These are phyloP conservation scores for Saccharata proteae DNA, from an alignment of 2,329 filamentous ascomycete genomes.

Conservation along the genomic window DNA sequence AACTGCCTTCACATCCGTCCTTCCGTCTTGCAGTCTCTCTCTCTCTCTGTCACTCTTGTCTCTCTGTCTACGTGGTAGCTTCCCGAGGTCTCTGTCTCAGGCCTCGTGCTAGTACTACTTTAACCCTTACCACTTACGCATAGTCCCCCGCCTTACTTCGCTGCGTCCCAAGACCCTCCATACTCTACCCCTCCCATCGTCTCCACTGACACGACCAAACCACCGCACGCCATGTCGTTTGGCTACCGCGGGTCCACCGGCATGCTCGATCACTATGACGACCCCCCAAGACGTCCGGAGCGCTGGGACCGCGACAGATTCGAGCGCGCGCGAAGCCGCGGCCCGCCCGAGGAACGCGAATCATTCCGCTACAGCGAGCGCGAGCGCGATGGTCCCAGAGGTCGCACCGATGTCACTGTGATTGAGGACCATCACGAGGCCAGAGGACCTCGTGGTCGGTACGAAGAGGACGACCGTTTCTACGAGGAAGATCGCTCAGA, in stretches of 20 bases:
- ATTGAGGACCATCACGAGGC: conserved; percentile 32
- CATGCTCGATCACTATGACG: conserved; percentile 31
- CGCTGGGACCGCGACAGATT: conserved; percentile 40
- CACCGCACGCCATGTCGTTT: conserved; percentile 4
- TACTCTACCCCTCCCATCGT: too few species aligned
- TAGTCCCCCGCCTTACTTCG: too few species aligned
- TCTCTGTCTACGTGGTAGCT: too few species aligned
- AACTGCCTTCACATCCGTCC: too few species aligned
- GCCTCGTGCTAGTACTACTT: too few species aligned
- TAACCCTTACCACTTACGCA: too few species aligned
- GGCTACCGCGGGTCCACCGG: conserved; percentile 28
- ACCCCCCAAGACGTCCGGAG: conserved; percentile 20
- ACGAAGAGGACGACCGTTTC: conserved; percentile 42
- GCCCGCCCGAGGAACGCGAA: conserved; percentile 21
- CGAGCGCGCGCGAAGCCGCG: conserved; percentile 29
- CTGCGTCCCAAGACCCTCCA: too few species aligned
- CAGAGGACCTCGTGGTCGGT: conserved; percentile 25
- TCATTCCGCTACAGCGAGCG: conserved; percentile 31
- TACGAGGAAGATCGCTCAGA: conserved; percentile 43
- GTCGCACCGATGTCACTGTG: conserved; percentile 29
- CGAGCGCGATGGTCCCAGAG: conserved; percentile 23
- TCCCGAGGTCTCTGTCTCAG: too few species aligned
- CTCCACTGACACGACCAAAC: too few species aligned
- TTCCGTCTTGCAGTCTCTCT: too few species aligned
- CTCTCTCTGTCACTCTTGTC: too few species aligned